Evolutionary conservation across 306 rosid genomes (phyloP).

Genomic region (Quercus alba): DNA sequence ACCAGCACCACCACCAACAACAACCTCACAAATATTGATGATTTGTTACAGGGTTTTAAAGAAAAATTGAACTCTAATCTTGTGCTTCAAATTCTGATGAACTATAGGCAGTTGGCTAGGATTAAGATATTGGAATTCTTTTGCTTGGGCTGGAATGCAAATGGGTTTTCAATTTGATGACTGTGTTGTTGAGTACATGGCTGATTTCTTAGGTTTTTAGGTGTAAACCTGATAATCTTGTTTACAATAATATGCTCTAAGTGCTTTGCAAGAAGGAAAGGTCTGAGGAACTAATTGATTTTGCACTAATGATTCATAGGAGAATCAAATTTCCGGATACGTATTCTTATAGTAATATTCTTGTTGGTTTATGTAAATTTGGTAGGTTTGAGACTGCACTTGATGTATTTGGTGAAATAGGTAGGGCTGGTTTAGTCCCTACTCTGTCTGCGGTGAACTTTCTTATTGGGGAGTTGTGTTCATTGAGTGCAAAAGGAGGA

Average conservation of each 20-base stretch:
- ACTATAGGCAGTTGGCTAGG: conserved; percentile 58
- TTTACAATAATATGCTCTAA: no score
- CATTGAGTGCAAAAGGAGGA: conserved; percentile 48
- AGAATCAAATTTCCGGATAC: no score
- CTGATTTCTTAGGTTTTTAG: conserved; percentile 36
- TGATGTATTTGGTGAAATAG: conserved; percentile 51
- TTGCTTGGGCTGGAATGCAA: conserved; percentile 59
- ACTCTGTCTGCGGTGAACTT: conserved; percentile 58
- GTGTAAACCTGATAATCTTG: no score
- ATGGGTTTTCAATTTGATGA: conserved; percentile 56
- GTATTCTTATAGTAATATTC: neutral
- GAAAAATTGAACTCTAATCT: conserved; percentile 36
- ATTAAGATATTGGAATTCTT: conserved; percentile 55
- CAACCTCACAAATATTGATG: conserved; percentile 13
- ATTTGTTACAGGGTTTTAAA: conserved; percentile 32
- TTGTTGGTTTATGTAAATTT: conserved; percentile 64
- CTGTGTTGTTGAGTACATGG: conserved; percentile 53
- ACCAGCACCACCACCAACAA: neutral
- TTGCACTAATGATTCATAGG: no score
- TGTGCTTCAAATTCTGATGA: conserved; percentile 47
- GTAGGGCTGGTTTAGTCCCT: conserved; percentile 45
- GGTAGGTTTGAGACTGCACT: conserved; percentile 52
- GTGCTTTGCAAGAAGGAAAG: no score
- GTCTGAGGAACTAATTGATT: no score
- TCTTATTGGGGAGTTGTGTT: conserved; percentile 63